Evolutionary conservation across 768 basidiomycete species (phyloP).

Genomic region (Tylopilus rubrobrunneus): DNA sequence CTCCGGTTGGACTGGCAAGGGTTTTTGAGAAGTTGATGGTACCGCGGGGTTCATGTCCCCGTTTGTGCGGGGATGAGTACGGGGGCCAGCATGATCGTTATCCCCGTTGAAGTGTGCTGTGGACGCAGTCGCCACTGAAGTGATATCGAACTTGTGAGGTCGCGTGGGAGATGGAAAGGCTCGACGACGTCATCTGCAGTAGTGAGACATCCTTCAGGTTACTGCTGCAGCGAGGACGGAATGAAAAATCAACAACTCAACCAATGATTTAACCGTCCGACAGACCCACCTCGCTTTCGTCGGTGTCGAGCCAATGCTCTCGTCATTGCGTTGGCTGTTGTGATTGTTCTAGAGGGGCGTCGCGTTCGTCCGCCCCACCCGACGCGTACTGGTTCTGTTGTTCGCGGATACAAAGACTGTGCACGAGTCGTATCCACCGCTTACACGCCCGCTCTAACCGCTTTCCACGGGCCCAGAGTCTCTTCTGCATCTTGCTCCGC

Average conservation of each 20-base stretch:
- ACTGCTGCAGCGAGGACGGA: constrained; percentile 2
- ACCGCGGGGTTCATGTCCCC: not conserved
- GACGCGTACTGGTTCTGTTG: constrained; percentile 70
- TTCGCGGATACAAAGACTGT: constrained; percentile 82
- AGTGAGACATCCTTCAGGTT: constrained; percentile 59
- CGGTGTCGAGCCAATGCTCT: constrained; percentile 19
- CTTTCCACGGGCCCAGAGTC: constrained; percentile 70
- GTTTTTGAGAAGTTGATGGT: constrained; percentile 7
- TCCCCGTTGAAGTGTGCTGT: not conserved
- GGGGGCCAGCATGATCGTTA: not conserved
- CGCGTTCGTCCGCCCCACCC: not conserved
- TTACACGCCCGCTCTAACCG: constrained; percentile 78
- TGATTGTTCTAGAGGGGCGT: constrained; percentile 1
- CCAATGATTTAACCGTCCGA: not conserved
- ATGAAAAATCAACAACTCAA: constrained; percentile 17
- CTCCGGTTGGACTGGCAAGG: constrained; percentile 7
- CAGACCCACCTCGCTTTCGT: constrained; percentile 21
- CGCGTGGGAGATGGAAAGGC: constrained; percentile 66
- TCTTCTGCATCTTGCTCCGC: constrained; percentile 74
- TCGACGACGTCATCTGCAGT: constrained; percentile 72
- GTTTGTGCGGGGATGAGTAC: not conserved
- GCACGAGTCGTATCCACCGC: constrained; percentile 83
- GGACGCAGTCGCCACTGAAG: constrained; percentile 8
- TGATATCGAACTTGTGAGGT: constrained; percentile 25
- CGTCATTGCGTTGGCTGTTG: constrained; percentile 11